These are phyloP conservation scores for Coffea eugenioides DNA, from an alignment of 257 asterid genomes.

Conservation along the genomic window DNA sequence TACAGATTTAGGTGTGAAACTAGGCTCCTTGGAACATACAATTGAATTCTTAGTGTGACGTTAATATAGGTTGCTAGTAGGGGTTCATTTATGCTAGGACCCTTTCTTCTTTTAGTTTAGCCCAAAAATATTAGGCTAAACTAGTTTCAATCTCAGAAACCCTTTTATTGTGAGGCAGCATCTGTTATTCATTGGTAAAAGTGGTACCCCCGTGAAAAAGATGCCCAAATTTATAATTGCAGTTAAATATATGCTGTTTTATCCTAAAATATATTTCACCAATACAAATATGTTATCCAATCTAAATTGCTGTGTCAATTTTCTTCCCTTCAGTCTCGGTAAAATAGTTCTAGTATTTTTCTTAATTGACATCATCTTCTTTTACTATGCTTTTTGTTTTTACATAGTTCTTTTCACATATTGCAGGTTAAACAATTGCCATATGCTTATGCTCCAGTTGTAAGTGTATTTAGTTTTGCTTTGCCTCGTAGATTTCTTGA, in stretches of 20 bases:
- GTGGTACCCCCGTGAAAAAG: not conserved
- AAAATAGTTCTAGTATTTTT: not conserved
- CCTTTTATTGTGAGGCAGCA: too few species aligned
- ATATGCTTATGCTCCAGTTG: constrained; percentile 22
- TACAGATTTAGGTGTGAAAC: not conserved
- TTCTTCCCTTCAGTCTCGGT: not conserved
- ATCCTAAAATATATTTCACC: not conserved
- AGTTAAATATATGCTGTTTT: not conserved
- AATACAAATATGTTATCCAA: not conserved
- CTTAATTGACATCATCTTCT: not conserved
- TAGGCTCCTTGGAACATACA: not conserved
- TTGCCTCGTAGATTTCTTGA: not conserved
- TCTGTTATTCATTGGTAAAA: not conserved
- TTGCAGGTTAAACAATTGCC: constrained; percentile 52
- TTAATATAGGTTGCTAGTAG: not conserved
- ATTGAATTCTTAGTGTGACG: not conserved
- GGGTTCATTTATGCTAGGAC: not conserved
- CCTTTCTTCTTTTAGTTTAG: not conserved
- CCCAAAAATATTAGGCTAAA: not conserved
- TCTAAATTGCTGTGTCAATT: not conserved
- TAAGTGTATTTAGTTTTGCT: constrained; percentile 37
- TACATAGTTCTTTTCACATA: constrained; percentile 19
- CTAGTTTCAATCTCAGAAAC: too few species aligned
- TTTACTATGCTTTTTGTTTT: constrained; percentile 5
- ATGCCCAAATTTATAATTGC: too few species aligned